phyloP scores from a whole-genome alignment of 306 rosid genomes.

The Vigna hirtella region DNA sequence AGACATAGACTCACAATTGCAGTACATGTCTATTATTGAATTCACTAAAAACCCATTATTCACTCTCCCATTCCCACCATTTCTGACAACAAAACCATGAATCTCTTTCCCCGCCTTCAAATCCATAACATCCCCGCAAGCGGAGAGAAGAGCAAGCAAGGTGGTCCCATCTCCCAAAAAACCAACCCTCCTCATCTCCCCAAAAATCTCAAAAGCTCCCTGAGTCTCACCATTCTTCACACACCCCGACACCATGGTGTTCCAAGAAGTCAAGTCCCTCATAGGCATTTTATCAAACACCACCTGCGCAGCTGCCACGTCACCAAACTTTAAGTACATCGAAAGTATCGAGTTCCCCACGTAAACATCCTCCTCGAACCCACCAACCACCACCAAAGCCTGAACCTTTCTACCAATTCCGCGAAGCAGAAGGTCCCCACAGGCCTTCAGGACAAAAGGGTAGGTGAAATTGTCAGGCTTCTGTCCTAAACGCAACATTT shows the following conservation, averaged over 20 bases:
- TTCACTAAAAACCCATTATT: constrained; percentile 54
- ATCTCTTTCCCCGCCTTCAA: constrained; percentile 57
- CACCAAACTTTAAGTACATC: constrained; percentile 56
- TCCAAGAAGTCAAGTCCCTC: constrained; percentile 65
- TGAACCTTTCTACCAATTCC: constrained; percentile 62
- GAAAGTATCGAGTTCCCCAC: constrained; percentile 60
- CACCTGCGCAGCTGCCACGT: constrained; percentile 48
- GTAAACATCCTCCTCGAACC: constrained; percentile 59
- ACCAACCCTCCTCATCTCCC: constrained; percentile 48
- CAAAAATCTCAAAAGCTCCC: constrained; percentile 48
- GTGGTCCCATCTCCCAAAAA: constrained; percentile 61
- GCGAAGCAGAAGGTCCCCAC: constrained; percentile 56
- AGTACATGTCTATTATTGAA: constrained; percentile 67
- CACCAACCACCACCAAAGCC: constrained; percentile 55
- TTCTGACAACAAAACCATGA: constrained; percentile 57
- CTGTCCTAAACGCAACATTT: constrained; percentile 52
- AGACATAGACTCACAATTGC: constrained; percentile 48
- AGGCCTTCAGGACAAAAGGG: constrained; percentile 69
- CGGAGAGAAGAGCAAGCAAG: constrained; percentile 60
- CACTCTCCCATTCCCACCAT: constrained; percentile 39
- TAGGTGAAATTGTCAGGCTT: constrained; percentile 64
- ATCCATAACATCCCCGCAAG: constrained; percentile 58
- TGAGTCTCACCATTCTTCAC: constrained; percentile 53
- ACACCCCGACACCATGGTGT: constrained; percentile 54
- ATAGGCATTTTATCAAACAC: constrained; percentile 67